Conservation (phyloP, 352 stramenopile genomes). For the Pythium plurisporium region DNA sequence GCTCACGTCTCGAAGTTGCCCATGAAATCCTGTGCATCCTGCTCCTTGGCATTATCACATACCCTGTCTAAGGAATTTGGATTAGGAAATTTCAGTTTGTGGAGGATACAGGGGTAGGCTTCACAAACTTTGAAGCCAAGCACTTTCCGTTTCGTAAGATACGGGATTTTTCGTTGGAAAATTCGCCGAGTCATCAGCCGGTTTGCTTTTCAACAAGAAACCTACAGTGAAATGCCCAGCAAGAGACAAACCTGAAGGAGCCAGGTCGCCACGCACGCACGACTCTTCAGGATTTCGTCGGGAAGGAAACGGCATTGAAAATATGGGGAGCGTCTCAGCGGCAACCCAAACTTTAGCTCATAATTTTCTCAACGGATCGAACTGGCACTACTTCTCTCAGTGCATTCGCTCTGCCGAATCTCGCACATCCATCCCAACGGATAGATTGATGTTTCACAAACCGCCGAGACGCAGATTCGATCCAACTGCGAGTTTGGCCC, state of each 20-base stretch:
- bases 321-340: background rate
- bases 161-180: constrained; percentile 6
- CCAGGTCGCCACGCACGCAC: constrained; percentile 18
- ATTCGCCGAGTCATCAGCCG: constrained; percentile 5
- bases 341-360: background rate
- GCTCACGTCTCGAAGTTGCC: background rate
- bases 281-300: constrained; percentile 3
- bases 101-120: constrained; percentile 3
- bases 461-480: too few relatives aligned
- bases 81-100: background rate
- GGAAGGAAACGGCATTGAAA: constrained; percentile 17
- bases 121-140: constrained; percentile 1
- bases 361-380: constrained; percentile 11
- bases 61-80: constrained; percentile 12
- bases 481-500: background rate
- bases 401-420: background rate
- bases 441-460: background rate
- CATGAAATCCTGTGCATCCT: background rate
- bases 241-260: constrained; percentile 22
- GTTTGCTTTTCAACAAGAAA: background rate
- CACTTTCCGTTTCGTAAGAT: constrained; percentile 11
- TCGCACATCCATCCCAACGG: background rate
- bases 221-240: background rate
- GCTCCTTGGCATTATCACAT: background rate
- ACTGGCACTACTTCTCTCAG: constrained; percentile 5